These are phyloP conservation scores for Metschnikowia amazonensis DNA, from an alignment of 805 yeast species.

Conservation along the genomic window DNA sequence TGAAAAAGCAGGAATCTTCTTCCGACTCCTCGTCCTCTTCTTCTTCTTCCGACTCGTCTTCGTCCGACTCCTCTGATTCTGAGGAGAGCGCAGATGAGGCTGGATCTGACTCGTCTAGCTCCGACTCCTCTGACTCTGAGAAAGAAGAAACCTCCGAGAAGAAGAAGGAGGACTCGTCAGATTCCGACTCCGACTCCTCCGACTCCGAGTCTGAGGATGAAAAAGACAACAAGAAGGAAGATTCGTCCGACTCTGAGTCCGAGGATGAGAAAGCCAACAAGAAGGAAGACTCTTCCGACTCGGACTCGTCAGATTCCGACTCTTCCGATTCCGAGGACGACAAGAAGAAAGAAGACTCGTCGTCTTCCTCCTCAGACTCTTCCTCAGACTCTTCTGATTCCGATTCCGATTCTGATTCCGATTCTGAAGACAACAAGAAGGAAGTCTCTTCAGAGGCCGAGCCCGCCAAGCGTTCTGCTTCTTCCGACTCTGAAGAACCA, in stretches of 20 bases:
- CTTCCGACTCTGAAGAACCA: slow-evolving; percentile 20
- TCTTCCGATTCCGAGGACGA: not conserved
- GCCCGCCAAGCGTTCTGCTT: slow-evolving; percentile 29
- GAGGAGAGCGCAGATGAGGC: slow-evolving; percentile 2
- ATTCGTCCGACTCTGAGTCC: slow-evolving; percentile 3
- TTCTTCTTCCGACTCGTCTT: slow-evolving; percentile 18
- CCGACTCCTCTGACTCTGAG: not conserved
- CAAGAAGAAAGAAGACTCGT: too few species aligned
- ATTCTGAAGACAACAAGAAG: slow-evolving; percentile 24
- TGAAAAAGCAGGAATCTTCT: slow-evolving; percentile 3
- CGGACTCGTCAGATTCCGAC: slow-evolving; percentile 13
- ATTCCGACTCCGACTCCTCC: not conserved
- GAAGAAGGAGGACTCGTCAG: not conserved
- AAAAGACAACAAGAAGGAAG: not conserved
- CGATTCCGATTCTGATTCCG: slow-evolving; percentile 7
- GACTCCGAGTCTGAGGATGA: not conserved
- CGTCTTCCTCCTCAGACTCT: slow-evolving; percentile 3
- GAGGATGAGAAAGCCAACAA: too few species aligned
- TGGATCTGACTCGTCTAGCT: not conserved
- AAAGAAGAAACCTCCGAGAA: not conserved
- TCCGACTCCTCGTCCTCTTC: slow-evolving; percentile 6
- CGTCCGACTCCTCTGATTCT: slow-evolving; percentile 21
- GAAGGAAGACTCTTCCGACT: slow-evolving; percentile 18
- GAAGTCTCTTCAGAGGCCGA: slow-evolving; percentile 19
- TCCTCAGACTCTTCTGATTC: slow-evolving; percentile 14